Conservation (phyloP, 306 rosid species). For the Gynostemma pentaphyllum region DNA sequence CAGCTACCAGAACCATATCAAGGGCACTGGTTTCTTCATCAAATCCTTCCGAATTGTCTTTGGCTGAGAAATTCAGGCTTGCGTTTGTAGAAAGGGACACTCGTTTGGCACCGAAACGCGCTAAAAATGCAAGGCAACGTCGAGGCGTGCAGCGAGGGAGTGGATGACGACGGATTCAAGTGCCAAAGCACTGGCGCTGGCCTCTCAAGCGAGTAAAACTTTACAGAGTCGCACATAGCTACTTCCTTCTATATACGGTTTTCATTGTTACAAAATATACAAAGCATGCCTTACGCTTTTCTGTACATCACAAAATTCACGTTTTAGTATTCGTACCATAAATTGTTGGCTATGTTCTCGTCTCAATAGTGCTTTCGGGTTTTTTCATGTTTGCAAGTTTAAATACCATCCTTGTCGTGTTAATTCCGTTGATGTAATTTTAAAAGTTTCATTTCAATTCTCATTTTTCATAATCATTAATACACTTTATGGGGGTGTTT, state of each 20-base stretch:
- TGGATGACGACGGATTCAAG: conserved; percentile 50
- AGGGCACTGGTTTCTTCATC: conserved; percentile 23
- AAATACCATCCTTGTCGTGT: no score
- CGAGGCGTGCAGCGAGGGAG: conserved; percentile 72
- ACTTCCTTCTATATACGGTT: not conserved
- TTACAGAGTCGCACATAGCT: conserved; percentile 17
- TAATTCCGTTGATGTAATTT: no score
- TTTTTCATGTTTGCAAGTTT: not conserved
- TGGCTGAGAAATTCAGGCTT: conserved; percentile 83
- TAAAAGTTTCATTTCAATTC: no score
- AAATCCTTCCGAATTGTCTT: conserved; percentile 41
- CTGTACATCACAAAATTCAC: not conserved
- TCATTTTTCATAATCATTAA: no score
- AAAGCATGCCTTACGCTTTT: not conserved
- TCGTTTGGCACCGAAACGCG: conserved; percentile 79
- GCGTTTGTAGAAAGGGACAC: conserved; percentile 88
- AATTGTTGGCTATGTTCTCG: not conserved
- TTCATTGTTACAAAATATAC: not conserved
- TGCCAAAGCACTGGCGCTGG: conserved; percentile 62
- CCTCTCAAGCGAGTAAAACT: conserved; percentile 62
- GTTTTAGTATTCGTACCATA: not conserved
- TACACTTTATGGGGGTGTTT: no score
- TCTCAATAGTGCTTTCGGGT: not conserved
- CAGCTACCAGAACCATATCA: conserved; percentile 25
- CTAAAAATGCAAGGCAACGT: conserved; percentile 82